Conservation (phyloP, 345 rosid genomes). For the Salix purpurea region DNA sequence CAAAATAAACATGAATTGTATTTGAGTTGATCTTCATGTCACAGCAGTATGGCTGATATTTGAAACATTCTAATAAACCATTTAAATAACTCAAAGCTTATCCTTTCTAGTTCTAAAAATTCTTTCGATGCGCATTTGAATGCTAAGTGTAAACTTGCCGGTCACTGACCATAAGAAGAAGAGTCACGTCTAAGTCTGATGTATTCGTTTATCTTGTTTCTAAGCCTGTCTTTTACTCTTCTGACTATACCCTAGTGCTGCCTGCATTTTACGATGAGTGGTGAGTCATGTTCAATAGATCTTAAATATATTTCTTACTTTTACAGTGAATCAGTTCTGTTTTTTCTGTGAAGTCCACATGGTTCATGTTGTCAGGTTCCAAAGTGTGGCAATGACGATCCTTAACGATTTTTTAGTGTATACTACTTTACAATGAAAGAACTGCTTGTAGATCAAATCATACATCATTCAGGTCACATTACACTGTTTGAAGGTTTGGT, state of each 20-base stretch:
- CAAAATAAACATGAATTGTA: not conserved
- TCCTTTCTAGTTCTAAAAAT: not conserved
- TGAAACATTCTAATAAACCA: not conserved
- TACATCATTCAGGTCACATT: conserved; percentile 3
- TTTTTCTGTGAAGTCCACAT: not conserved
- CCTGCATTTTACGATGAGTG: not conserved
- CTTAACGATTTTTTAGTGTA: not conserved
- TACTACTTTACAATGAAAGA: not conserved
- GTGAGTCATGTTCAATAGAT: no score
- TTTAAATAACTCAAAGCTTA: not conserved
- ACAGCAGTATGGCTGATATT: not conserved
- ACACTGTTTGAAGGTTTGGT: conserved; percentile 33
- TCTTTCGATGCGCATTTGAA: not conserved
- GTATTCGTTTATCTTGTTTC: not conserved
- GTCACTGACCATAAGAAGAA: not conserved
- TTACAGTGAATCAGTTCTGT: not conserved
- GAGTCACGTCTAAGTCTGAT: not conserved
- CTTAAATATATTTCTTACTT: not conserved
- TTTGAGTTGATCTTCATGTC: not conserved
- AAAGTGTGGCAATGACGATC: not conserved
- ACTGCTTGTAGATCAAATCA: not conserved
- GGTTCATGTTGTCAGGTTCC: not conserved
- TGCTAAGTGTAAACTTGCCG: not conserved
- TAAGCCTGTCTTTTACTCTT: not conserved
- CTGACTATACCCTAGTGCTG: not conserved